Evolutionary conservation across 176 grass and related monocot species (phyloP).

Genomic region (Juncus effusus): DNA sequence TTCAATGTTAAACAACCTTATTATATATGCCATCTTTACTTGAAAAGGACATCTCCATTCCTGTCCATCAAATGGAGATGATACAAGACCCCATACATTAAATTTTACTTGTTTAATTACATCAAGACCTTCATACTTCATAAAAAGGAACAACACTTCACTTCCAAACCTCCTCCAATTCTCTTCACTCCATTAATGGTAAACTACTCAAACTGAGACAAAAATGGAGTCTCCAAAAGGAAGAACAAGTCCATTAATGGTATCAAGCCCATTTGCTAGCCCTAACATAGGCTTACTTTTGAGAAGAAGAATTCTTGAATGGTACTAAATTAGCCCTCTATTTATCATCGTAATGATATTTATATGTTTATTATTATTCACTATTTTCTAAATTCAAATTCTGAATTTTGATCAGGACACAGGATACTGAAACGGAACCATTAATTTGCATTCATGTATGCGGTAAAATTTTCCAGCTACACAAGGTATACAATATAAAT

Average conservation of each 20-base stretch:
- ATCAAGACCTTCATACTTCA: slow-evolving; percentile 10
- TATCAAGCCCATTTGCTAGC: slow-evolving; percentile 48
- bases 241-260: slow-evolving; percentile 30
- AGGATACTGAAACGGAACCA: slow-evolving; percentile 50
- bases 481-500: slow-evolving; percentile 44
- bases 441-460: slow-evolving; percentile 44
- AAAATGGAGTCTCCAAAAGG: slow-evolving; percentile 34
- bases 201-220: slow-evolving; percentile 9
- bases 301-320: slow-evolving; percentile 56
- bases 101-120: slow-evolving; percentile 9
- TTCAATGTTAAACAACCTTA: too few species aligned
- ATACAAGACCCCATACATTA: not conserved
- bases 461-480: slow-evolving; percentile 54
- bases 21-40: too few species aligned
- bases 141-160: slow-evolving; percentile 3
- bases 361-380: not conserved
- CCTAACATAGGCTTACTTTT: slow-evolving; percentile 56
- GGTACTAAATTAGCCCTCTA: slow-evolving; percentile 32
- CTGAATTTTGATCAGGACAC: slow-evolving; percentile 40
- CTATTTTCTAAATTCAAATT: not conserved
- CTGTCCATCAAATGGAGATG: not conserved
- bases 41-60: too few species aligned
- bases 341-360: not conserved
- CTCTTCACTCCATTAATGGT: not conserved
- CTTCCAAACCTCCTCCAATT: slow-evolving; percentile 1